Percentiles rank a stretch among this genome's conserved stretches.
Conservation (phyloP, 768 basidiomycete genomes). For the Naganishia randhawae region DNA sequence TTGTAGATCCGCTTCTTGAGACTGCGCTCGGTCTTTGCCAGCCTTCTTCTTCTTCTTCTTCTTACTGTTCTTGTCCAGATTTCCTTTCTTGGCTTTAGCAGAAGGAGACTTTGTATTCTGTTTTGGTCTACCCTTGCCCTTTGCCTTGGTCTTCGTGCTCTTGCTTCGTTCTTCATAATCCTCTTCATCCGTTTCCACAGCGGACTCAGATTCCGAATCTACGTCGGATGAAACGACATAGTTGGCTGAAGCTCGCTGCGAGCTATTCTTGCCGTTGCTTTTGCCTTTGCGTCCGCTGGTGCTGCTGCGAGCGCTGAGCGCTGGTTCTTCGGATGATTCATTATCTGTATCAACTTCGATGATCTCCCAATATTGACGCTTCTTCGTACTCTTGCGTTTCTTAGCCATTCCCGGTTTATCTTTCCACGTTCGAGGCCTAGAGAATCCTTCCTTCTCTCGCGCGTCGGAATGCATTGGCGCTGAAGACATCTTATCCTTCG, state of each 20-base stretch:
- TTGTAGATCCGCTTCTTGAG: not conserved
- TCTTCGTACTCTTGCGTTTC: not conserved
- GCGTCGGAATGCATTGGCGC: too few relatives aligned
- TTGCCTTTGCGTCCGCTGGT: not conserved
- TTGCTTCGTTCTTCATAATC: constrained; percentile 35
- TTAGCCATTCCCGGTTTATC: constrained; percentile 20
- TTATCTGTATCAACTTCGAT: constrained; percentile 5
- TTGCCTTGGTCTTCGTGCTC: constrained; percentile 27
- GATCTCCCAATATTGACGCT: not conserved
- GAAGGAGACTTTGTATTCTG: not conserved
- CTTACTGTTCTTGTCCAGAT: not conserved
- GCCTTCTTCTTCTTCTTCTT: constrained; percentile 9
- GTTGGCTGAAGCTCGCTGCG: not conserved
- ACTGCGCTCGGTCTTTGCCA: not conserved
- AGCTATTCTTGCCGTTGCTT: not conserved
- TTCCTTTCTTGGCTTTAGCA: not conserved
- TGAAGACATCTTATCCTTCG: not conserved
- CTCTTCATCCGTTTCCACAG: constrained; percentile 14
- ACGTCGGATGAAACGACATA: constrained; percentile 40
- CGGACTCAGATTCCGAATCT: constrained; percentile 44
- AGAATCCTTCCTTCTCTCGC: not conserved
- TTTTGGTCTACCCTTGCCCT: constrained; percentile 37
- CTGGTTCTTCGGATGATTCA: not conserved
- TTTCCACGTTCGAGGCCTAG: constrained; percentile 10
- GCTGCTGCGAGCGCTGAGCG: not conserved